phyloP scores from a whole-genome alignment of 2,329 filamentous ascomycete genomes.

The Cladophialophora immunda region DNA sequence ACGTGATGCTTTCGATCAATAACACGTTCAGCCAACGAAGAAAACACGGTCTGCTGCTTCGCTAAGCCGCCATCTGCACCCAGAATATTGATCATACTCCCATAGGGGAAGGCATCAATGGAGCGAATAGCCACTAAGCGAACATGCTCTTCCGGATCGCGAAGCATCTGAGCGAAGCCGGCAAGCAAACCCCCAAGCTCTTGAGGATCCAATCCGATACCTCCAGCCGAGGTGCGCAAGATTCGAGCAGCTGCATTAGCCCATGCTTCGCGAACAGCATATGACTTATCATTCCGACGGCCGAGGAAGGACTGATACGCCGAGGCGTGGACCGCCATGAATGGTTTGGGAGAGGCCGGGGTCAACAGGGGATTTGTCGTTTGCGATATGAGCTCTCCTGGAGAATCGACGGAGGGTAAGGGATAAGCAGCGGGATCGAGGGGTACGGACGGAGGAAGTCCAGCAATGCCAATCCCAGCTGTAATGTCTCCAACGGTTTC shows the following conservation, averaged over 20 bases:
- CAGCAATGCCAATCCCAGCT: constrained; percentile 89
- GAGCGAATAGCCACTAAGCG: constrained; percentile 87
- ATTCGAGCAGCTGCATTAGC: constrained; percentile 84
- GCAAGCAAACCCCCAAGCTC: constrained; percentile 80
- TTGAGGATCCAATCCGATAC: constrained; percentile 82
- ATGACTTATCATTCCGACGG: constrained; percentile 84
- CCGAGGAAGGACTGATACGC: constrained; percentile 87
- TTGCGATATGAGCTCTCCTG: constrained; percentile 63
- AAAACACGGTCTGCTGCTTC: constrained; percentile 79
- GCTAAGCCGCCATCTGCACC: constrained; percentile 77
- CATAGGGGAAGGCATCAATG: constrained; percentile 80
- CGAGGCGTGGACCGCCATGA: constrained; percentile 79
- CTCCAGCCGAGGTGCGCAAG: constrained; percentile 87
- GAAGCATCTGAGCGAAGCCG: constrained; percentile 79
- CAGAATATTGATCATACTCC: constrained; percentile 82
- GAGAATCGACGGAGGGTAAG: constrained; percentile 66
- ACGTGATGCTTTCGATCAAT: constrained; percentile 85
- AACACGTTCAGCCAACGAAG: constrained; percentile 83
- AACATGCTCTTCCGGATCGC: constrained; percentile 90
- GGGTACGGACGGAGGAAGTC: constrained; percentile 74
- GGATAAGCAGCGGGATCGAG: constrained; percentile 88
- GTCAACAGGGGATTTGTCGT: constrained; percentile 72
- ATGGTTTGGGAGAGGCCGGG: constrained; percentile 87
- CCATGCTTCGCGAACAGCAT: constrained; percentile 85
- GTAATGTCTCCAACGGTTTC: constrained; percentile 96